Evolutionary conservation across 352 stramenopile species (phyloP).

Genomic region (Phytopythium boreale): DNA sequence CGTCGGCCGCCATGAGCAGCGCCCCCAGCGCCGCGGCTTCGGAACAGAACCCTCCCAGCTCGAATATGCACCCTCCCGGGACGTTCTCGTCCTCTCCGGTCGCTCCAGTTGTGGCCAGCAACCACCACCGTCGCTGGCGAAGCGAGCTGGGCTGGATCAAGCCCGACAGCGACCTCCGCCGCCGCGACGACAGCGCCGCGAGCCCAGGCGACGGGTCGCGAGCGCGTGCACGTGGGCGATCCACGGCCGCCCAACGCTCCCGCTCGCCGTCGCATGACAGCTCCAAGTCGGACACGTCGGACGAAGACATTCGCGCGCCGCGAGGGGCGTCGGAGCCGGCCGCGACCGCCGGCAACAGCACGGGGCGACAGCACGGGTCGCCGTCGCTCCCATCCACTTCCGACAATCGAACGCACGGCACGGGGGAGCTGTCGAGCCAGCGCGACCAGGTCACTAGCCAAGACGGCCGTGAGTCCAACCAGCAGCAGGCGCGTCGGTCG

Average conservation of each 20-base stretch:
- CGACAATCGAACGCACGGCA: neutral
- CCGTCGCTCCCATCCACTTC: neutral
- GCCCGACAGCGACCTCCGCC: neutral
- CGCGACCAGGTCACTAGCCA: neutral
- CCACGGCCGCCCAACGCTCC: neutral
- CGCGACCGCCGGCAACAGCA: neutral
- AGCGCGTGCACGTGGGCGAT: constrained; percentile 6
- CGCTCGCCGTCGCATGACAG: constrained; percentile 6
- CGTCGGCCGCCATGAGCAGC: neutral
- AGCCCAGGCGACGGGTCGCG: neutral
- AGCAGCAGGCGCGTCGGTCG: neutral
- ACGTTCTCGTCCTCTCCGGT: constrained; percentile 40
- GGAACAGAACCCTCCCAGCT: neutral
- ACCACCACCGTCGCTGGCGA: constrained; percentile 18
- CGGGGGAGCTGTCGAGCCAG: neutral
- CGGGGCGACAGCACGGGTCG: neutral
- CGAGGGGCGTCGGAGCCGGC: neutral
- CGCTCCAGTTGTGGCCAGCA: constrained; percentile 25
- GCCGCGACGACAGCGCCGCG: neutral
- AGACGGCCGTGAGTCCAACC: neutral
- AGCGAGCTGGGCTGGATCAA: constrained; percentile 17
- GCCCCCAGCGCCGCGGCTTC: neutral
- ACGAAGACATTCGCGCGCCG: constrained; percentile 24
- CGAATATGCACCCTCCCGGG: constrained; percentile 15
- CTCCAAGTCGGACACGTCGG: constrained; percentile 19